Conservation (phyloP, 139 green algal species). For the Auxenochlorella pyrenoidosa region DNA sequence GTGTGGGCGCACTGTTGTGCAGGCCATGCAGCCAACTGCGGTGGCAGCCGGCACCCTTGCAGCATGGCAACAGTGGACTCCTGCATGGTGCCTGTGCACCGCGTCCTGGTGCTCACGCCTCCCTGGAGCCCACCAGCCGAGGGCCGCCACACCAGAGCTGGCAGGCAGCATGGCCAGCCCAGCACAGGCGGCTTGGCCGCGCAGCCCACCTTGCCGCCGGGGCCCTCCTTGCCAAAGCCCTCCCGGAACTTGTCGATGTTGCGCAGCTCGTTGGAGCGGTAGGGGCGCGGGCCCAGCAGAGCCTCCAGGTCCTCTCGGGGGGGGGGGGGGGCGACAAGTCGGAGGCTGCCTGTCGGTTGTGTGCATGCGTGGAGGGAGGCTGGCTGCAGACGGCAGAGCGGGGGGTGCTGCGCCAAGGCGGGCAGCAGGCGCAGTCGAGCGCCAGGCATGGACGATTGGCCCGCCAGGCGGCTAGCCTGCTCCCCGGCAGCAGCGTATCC, state of each 20-base stretch:
- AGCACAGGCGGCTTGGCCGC: not conserved
- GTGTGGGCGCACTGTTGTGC: not conserved
- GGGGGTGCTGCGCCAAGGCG: not conserved
- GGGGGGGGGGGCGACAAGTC: not conserved
- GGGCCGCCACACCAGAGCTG: too few species aligned
- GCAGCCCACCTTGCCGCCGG: not conserved
- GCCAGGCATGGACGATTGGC: too few species aligned
- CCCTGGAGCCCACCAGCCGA: too few species aligned
- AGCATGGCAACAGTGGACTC: too few species aligned
- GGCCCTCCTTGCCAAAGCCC: not conserved
- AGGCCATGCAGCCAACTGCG: too few species aligned
- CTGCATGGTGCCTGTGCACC: too few species aligned
- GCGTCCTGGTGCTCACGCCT: too few species aligned
- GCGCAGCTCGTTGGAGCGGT: slow-evolving; percentile 78
- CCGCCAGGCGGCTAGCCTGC: not conserved
- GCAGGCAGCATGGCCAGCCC: too few species aligned
- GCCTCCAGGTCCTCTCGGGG: slow-evolving; percentile 83
- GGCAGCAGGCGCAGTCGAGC: too few species aligned
- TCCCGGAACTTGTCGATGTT: slow-evolving; percentile 94
- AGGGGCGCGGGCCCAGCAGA: slow-evolving; percentile 95
- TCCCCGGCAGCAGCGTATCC: not conserved
- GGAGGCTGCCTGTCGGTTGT: not conserved
- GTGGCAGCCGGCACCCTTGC: too few species aligned
- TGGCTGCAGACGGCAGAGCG: not conserved
- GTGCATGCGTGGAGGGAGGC: not conserved